Evolutionary conservation across 371 early-diverging fungal species (phyloP).

Genomic region (Saksenaea oblongispora): DNA sequence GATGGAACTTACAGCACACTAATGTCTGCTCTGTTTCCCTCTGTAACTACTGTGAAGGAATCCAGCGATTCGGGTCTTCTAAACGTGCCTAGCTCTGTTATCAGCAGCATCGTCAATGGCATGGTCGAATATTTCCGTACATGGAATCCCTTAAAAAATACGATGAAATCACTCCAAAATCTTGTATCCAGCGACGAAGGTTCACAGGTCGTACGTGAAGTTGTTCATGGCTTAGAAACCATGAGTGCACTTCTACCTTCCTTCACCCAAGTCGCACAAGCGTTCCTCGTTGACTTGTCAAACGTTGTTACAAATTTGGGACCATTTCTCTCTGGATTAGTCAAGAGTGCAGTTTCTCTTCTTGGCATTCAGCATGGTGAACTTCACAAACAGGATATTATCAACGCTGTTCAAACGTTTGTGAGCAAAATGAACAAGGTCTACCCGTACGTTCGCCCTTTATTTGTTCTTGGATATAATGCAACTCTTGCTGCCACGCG

Average conservation of each 20-base stretch:
- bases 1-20: background rate
- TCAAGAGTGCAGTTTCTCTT: background rate
- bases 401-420: background rate
- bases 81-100: background rate
- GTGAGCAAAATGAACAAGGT: background rate
- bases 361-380: background rate
- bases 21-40: background rate
- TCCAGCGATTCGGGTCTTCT: background rate
- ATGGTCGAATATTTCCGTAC: background rate
- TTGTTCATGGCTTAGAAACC: background rate
- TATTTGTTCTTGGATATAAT: background rate
- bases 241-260: background rate
- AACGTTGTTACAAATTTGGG: background rate
- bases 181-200: background rate
- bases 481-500: background rate
- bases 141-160: background rate
- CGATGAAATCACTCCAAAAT: background rate
- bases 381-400: background rate
- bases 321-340: background rate
- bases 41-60: background rate
- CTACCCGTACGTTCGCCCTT: background rate
- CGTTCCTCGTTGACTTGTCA: background rate
- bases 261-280: background rate
- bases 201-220: background rate
- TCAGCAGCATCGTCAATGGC: background rate